Percentiles rank a stretch among this genome's conserved stretches.
phyloP scores from a whole-genome alignment of 1,284 basidiomycete genomes.

The Phlebopus sp. region DNA sequence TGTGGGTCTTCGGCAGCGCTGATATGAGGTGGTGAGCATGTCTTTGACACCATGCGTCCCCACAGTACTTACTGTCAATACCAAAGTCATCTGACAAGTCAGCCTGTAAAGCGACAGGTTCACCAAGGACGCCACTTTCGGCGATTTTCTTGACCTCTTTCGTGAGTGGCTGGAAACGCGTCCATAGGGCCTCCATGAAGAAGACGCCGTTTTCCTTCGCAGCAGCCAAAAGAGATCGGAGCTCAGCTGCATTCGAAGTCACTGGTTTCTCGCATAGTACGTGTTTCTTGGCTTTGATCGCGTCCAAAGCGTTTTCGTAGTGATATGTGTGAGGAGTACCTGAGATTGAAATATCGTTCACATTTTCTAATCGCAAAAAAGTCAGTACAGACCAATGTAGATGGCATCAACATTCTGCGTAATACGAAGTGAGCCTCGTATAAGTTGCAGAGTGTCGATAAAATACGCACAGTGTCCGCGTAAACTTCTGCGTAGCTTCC shows the following conservation, averaged over 20 bases:
- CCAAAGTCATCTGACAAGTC: constrained; percentile 75
- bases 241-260: constrained; percentile 63
- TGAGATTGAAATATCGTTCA: constrained; percentile 24
- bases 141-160: constrained; percentile 64
- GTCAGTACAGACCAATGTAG: constrained; percentile 63
- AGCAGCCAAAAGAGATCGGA: constrained; percentile 63
- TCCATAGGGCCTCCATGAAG: constrained; percentile 89
- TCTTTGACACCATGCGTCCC: background rate
- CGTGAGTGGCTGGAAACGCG: constrained; percentile 71
- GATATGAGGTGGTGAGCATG: background rate
- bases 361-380: constrained; percentile 1
- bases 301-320: constrained; percentile 75
- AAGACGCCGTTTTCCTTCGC: constrained; percentile 79
- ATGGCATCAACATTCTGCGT: constrained; percentile 72
- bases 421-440: constrained; percentile 9
- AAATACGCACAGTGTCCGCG: constrained; percentile 53
- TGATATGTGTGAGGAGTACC: constrained; percentile 88
- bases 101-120: constrained; percentile 63
- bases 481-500: constrained; percentile 80
- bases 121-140: constrained; percentile 59
- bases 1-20: constrained; percentile 68
- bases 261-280: constrained; percentile 86
- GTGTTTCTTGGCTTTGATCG: constrained; percentile 79
- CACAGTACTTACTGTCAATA: constrained; percentile 57
- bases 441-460: background rate